Evolutionary conservation across 2,329 filamentous ascomycete genomes (phyloP).

Genomic region (Diaporthe aspalathi): DNA sequence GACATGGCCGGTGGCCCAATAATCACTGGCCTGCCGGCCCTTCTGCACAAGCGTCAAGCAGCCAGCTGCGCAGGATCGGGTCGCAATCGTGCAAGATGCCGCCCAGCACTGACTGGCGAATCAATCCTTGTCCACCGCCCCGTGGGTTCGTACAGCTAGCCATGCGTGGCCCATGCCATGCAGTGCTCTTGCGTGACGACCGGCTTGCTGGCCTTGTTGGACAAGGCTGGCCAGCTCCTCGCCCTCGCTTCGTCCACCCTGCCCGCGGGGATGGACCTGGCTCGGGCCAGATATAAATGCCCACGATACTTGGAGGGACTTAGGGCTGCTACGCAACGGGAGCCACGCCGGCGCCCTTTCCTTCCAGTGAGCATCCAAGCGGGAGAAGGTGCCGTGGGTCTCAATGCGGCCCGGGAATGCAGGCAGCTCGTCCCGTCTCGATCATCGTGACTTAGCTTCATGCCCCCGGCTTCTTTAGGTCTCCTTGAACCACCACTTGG

Average conservation of each 20-base stretch:
- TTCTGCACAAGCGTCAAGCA: slow-evolving; percentile 16
- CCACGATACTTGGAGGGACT: slow-evolving; percentile 8
- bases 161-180: not conserved
- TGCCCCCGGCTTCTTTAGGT: not conserved
- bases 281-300: not conserved
- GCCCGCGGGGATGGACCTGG: not conserved
- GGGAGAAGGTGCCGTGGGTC: not conserved
- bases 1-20: not conserved
- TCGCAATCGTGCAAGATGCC: slow-evolving; percentile 19
- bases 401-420: not conserved
- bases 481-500: not conserved
- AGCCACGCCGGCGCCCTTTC: not conserved
- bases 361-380: not conserved
- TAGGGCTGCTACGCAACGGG: slow-evolving; percentile 4
- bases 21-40: not conserved
- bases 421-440: not conserved
- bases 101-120: not conserved
- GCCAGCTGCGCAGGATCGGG: slow-evolving; percentile 16
- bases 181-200: not conserved
- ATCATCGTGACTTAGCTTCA: not conserved
- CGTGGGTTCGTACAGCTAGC: not conserved
- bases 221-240: not conserved
- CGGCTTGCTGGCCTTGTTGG: not conserved
- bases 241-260: not conserved
- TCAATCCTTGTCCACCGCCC: not conserved